Evolutionary conservation across 1,284 basidiomycete genomes (phyloP).

Genomic region (Ceratobasidium sp.): DNA sequence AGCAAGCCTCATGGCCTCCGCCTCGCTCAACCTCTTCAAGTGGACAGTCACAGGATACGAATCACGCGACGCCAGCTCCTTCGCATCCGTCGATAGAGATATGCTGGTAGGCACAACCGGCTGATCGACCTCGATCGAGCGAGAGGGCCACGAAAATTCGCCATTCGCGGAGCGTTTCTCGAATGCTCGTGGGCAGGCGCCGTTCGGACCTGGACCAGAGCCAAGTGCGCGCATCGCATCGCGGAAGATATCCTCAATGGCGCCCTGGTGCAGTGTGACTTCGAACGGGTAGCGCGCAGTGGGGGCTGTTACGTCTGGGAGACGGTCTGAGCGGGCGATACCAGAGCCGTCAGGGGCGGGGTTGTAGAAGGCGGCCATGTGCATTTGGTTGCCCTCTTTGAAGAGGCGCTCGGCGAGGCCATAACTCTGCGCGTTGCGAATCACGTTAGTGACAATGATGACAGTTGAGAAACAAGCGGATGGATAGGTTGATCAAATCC

Average conservation of each 20-base stretch:
- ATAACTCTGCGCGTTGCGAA: constrained; percentile 68
- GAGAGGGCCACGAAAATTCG: constrained; percentile 34
- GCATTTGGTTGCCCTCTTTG: constrained; percentile 75
- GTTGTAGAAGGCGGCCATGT: constrained; percentile 79
- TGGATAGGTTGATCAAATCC: constrained; percentile 35
- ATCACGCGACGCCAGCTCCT: constrained; percentile 60
- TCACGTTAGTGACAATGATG: constrained; percentile 15
- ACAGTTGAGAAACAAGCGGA: neutral
- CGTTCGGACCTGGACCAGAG: constrained; percentile 11
- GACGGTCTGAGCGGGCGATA: constrained; percentile 74
- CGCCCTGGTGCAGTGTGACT: constrained; percentile 81
- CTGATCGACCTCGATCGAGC: constrained; percentile 66
- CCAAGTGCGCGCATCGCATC: constrained; percentile 71
- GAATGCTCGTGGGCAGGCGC: constrained; percentile 40
- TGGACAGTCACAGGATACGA: constrained; percentile 71
- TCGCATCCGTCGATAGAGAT: constrained; percentile 62
- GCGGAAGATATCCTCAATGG: constrained; percentile 76
- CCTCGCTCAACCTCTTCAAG: constrained; percentile 42
- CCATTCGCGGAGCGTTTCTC: constrained; percentile 29
- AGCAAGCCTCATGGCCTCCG: constrained; percentile 27
- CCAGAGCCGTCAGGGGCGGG: constrained; percentile 67
- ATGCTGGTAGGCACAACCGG: constrained; percentile 70
- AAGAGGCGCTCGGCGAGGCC: constrained; percentile 75
- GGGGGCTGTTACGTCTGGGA: constrained; percentile 69
- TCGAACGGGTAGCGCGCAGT: constrained; percentile 76